Percentiles rank a stretch among this genome's conserved stretches.
Conservation (phyloP, 306 rosid genomes). For the Carpinus viminea region DNA sequence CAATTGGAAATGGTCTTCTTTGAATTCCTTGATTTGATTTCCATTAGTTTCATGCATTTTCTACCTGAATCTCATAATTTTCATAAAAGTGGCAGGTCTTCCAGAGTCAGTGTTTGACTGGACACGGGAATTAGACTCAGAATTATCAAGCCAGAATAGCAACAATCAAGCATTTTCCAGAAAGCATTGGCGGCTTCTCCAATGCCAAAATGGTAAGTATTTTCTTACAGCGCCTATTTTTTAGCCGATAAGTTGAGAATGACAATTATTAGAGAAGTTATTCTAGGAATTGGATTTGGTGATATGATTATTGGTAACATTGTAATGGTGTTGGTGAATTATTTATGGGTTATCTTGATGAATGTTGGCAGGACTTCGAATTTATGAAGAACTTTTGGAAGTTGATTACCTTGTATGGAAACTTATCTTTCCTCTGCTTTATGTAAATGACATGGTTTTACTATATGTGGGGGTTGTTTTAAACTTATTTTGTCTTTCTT, state of each 20-base stretch:
- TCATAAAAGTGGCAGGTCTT: slow-evolving; percentile 65
- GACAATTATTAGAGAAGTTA: slow-evolving; percentile 16
- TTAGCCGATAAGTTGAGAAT: slow-evolving; percentile 21
- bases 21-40: slow-evolving; percentile 28
- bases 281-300: slow-evolving; percentile 22
- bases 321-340: slow-evolving; percentile 30
- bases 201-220: slow-evolving; percentile 80
- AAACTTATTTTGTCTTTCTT: slow-evolving; percentile 38
- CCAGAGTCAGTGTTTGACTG: slow-evolving; percentile 86
- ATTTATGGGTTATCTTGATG: slow-evolving; percentile 25
- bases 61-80: slow-evolving; percentile 21
- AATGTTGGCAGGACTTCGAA: slow-evolving; percentile 77
- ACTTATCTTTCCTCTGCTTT: slow-evolving; percentile 27
- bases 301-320: slow-evolving; percentile 14
- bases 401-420: slow-evolving; percentile 94
- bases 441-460: slow-evolving; percentile 23
- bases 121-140: slow-evolving; percentile 87
- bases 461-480: slow-evolving; percentile 10
- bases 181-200: slow-evolving; percentile 97
- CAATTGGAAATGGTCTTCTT: slow-evolving; percentile 86
- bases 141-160: slow-evolving; percentile 71
- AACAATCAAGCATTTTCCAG: slow-evolving; percentile 90
- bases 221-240: slow-evolving; percentile 10
- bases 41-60: slow-evolving; percentile 25
- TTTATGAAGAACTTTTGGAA: slow-evolving; percentile 92